Base-by-base conservation (phyloP, 2,329 filamentous ascomycete species). In the Botrytis paeoniae region DNA sequence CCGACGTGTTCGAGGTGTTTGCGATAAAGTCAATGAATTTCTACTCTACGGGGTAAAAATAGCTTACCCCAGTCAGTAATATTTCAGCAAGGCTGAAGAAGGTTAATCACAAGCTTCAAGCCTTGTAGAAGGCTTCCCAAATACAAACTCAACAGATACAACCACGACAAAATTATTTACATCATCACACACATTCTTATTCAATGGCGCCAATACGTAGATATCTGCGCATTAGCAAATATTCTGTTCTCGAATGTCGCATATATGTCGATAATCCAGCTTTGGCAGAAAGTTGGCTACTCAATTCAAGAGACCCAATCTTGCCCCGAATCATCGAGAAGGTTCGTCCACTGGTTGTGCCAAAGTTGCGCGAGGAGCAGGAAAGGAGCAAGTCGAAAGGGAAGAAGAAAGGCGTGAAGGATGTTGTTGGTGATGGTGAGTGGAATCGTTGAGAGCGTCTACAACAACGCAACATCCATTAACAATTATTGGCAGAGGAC, bases 241-340 rank as follows among this genome's bases (percentile, higher is more conserved):
- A 94, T 82, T 97, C 95, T 7, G 94, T 98, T 45, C 88, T 99
- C n/a, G 96, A 99, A 86, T 94, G 93, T 76, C 94, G 95, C 76
- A 96, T 99, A 77, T 98, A 98, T 82, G 89, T 98, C 64, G 95
- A 98, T 76, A 95, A 95, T 78, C 96, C 96, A 0, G 89, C 92
- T 20, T 89, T 97, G 74, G 89, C 90, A 37, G 89, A 93, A 76
- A 91, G 91, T 80, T 98, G 97, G 90, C 89, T 99, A 29, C 88
- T 97, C 76, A 92, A 92, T 78, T 87, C 92, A 51, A 89, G 91
- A 76, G 86, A 94, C 78, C 90, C 93, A 5, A 88, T 95, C 25
- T 88, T 99, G 22, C 90, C 92, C 57, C 92, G 91, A 76, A 91
- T 98, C 78, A 94, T 99, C 74, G 89, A 93, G 81, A 92, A 91